Base-by-base conservation (phyloP, 1,139 yeast genomes). In the Hemisphaericaspora xylofermentans region DNA sequence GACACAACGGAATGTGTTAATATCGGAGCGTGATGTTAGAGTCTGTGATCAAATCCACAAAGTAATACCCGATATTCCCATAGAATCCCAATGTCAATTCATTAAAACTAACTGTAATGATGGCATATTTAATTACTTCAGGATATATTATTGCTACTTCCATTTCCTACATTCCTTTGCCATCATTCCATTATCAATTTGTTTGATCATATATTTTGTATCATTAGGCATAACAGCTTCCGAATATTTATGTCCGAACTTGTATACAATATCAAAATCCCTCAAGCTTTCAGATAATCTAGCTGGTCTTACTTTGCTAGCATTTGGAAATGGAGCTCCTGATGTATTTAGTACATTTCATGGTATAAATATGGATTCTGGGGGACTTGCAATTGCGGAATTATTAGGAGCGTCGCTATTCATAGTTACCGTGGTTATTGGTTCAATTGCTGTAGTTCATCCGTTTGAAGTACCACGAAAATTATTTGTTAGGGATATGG, bases 241-340 rank as follows among this genome's bases (percentile, higher is more conserved):
- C 7, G 87, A 83, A 53, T 86, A 74, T 54, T 64, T 88, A 29
- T 83, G 91, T 43, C 93, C 95, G 0, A 88, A 86, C 51, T 63
- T 88, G 15, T 74, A 80, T 41, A 71, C 80, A 27, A 70, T 88
- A 17, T 78, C 95, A 8, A 68, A 71, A 24, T 60, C 71, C 36
- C 63, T 88, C 15, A 76, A 80, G 10, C 62, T 91, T 37, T 80
- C 93, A 10, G 94, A 88, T 48, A 80, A 87, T 43, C 66, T 91
- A 29, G 86, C 96, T 3, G 98, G 98, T 0, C 76, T 91, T 51
- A 91, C 97, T 0, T 68, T 91, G 35, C 68, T 93, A 43, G 96
- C 98, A 0, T 71, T 91, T 47, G 98, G 98, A 0, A 93, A 93
- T 60, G 93, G 96, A 8, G 76, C 95, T 0, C 96, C 98, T 0